phyloP scores from a whole-genome alignment of 345 rosid genomes.

The Gossypium stocksii region DNA sequence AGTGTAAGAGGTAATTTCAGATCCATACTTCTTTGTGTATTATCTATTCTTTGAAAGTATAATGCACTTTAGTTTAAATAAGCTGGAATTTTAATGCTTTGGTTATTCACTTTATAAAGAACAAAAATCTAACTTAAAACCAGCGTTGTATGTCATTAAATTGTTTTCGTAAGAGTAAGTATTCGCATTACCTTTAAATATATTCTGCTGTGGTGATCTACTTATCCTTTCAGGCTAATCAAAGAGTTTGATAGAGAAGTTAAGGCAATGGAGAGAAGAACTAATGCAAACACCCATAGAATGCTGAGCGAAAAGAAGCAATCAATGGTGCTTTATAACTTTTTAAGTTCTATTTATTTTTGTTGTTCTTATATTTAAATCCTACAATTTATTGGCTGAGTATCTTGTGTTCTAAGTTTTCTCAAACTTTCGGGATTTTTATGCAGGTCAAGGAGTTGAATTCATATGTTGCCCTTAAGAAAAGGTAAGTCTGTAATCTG shows the following conservation, averaged over 20 bases:
- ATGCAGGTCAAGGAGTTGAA: constrained; percentile 77
- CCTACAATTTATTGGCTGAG: not conserved
- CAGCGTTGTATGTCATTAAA: not conserved
- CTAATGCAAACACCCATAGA: constrained; percentile 54
- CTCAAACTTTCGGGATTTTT: constrained; percentile 19
- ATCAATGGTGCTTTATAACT: constrained; percentile 51
- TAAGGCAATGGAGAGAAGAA: constrained; percentile 60
- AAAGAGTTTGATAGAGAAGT: constrained; percentile 88
- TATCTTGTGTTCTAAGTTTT: constrained; percentile 12
- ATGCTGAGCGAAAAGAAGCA: constrained; percentile 82
- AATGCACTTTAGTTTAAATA: not conserved
- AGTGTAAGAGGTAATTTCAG: constrained; percentile 68
- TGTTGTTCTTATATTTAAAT: not conserved
- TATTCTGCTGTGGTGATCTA: not conserved
- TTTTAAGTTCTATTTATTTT: not conserved
- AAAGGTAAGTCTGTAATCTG: constrained; percentile 43
- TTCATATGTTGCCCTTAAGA: constrained; percentile 75
- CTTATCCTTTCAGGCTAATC: constrained; percentile 61
- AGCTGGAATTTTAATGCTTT: not conserved
- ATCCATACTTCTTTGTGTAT: not conserved
- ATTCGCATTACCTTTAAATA: not conserved
- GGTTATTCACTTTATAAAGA: not conserved
- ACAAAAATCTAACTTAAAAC: not conserved
- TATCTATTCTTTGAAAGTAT: not conserved
- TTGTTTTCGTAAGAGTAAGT: not conserved